Conservation (phyloP, 352 stramenopile species). For the Achlya hypogyna region DNA sequence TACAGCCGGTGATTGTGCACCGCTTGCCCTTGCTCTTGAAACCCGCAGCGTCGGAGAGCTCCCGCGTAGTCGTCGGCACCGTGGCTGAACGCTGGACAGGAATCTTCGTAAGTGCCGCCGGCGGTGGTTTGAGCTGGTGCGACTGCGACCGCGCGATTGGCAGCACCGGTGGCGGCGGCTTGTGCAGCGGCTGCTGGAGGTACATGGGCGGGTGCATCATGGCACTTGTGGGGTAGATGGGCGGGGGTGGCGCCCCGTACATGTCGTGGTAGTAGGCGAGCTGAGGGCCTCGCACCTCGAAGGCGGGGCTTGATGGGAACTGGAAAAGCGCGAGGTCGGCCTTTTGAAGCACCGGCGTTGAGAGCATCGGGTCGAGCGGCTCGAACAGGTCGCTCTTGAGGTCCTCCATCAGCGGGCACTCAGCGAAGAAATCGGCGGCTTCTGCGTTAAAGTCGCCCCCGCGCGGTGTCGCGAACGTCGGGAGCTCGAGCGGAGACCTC, state of each 20-base stretch:
- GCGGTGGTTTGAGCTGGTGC: not conserved
- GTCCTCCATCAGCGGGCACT: not conserved
- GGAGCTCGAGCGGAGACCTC: not conserved
- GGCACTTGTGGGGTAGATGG: too few relatives aligned
- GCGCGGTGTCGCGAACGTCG: not conserved
- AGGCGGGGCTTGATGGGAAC: not conserved
- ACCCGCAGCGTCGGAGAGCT: not conserved
- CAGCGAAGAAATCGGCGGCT: slow-evolving; percentile 9
- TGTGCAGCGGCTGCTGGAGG: not conserved
- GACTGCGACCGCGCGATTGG: not conserved
- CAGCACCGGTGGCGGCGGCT: not conserved
- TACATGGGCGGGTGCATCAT: not conserved
- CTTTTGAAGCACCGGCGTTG: slow-evolving; percentile 10
- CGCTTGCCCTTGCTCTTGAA: slow-evolving; percentile 58
- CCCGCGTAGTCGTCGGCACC: not conserved
- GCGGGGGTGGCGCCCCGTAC: too few relatives aligned
- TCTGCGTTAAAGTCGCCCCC: not conserved
- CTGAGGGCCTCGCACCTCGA: slow-evolving; percentile 14
- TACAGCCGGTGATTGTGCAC: slow-evolving; percentile 51
- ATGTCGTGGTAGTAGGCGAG: not conserved
- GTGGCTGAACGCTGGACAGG: slow-evolving; percentile 13
- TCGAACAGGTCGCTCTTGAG: slow-evolving; percentile 13
- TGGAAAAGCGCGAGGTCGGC: not conserved
- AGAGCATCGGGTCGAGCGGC: slow-evolving; percentile 4
- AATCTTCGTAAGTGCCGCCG: not conserved